phyloP scores from a whole-genome alignment of 805 yeast species.

The Ogataea ramenticola region DNA sequence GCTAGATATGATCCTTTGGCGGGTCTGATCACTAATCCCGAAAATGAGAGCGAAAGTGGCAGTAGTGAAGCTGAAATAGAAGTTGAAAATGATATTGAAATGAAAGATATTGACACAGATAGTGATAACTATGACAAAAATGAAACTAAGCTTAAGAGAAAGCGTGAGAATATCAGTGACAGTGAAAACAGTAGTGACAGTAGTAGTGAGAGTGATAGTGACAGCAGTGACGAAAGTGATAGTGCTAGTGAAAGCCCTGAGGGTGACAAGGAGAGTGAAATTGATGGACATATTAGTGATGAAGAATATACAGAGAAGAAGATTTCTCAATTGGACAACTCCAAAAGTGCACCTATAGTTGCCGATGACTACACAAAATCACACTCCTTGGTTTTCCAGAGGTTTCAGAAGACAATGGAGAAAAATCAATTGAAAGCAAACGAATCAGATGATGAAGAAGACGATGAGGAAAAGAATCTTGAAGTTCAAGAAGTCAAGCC shows the following conservation, averaged over 20 bases:
- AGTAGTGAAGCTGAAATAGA: slow-evolving; percentile 5
- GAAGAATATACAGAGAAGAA: neutral
- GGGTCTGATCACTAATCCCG: slow-evolving; percentile 20
- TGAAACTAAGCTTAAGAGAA: slow-evolving; percentile 1
- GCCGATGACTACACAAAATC: slow-evolving; percentile 21
- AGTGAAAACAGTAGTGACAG: slow-evolving; percentile 10
- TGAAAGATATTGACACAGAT: slow-evolving; percentile 24
- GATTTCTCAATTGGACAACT: too few species aligned
- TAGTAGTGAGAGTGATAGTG: slow-evolving; percentile 14
- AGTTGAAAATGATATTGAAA: slow-evolving; percentile 31
- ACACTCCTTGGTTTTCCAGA: slow-evolving; percentile 43
- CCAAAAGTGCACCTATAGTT: slow-evolving; percentile 5
- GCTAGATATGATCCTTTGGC: slow-evolving; percentile 51
- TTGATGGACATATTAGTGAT: slow-evolving; percentile 4
- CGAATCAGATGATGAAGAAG: slow-evolving; percentile 10
- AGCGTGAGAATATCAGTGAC: slow-evolving; percentile 3
- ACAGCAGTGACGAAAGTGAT: slow-evolving; percentile 15
- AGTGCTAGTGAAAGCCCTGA: slow-evolving; percentile 12
- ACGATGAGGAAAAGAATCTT: slow-evolving; percentile 16
- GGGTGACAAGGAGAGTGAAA: slow-evolving; percentile 16
- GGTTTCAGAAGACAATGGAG: slow-evolving; percentile 41
- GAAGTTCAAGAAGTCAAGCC: slow-evolving; percentile 46
- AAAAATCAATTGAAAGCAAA: slow-evolving; percentile 10
- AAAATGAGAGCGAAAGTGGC: slow-evolving; percentile 12
- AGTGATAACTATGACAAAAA: neutral